A percentile compares a stretch with the other conserved stretches of the same genome.
Conservation (phyloP, 75 land plant genomes). For the Isoetes taiwanensis region DNA sequence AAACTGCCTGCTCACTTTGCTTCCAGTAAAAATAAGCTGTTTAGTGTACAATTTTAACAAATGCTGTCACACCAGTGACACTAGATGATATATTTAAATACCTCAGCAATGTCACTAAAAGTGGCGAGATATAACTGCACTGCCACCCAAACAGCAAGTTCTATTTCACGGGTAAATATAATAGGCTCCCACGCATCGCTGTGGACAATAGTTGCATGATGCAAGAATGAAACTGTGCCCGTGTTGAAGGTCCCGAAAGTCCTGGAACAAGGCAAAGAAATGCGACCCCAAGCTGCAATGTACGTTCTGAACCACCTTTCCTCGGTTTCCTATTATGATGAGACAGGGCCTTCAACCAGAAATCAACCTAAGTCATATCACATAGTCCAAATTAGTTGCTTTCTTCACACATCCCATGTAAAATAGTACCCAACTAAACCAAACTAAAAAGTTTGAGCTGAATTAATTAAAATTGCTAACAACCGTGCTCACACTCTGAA, state of each 20-base stretch:
- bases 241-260: slow-evolving; percentile 15
- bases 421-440: too few relatives aligned
- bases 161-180: slow-evolving; percentile 11
- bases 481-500: too few relatives aligned
- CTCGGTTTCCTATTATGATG: not conserved
- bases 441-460: too few relatives aligned
- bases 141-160: slow-evolving; percentile 31
- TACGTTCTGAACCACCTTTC: slow-evolving; percentile 12
- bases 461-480: too few relatives aligned
- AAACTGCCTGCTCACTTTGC: not conserved
- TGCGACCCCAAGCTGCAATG: slow-evolving; percentile 29
- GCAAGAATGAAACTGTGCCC: slow-evolving; percentile 13
- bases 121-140: slow-evolving; percentile 27
- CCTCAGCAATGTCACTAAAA: slow-evolving; percentile 25
- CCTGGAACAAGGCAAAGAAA: slow-evolving; percentile 38
- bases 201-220: slow-evolving; percentile 15
- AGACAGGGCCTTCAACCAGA: slow-evolving; percentile 19
- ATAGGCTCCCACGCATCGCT: too few relatives aligned
- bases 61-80: not conserved
- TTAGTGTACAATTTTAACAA: not conserved
- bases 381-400: too few relatives aligned
- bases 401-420: too few relatives aligned
- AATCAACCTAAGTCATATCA: slow-evolving; percentile 27
- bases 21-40: not conserved
- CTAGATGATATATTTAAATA: not conserved